These are phyloP conservation scores for Thamnidium elegans DNA, from an alignment of 192 early-diverging fungal genomes.

Conservation along the genomic window DNA sequence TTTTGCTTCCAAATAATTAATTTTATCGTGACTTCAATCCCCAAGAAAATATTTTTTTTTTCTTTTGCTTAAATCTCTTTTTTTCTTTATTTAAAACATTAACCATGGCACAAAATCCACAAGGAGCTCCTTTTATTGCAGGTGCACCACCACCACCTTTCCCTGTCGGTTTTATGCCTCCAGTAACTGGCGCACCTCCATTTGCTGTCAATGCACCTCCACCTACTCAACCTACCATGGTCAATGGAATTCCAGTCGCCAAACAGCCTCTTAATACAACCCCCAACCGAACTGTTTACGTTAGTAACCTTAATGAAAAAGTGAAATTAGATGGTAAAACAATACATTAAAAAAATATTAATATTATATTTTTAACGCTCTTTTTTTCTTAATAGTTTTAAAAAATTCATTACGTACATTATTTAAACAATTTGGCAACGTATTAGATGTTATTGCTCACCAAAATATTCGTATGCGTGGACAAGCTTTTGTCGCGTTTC, in stretches of 20 bases:
- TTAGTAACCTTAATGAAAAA: conserved; percentile 81
- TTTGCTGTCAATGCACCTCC: neutral
- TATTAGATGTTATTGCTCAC: conserved; percentile 80
- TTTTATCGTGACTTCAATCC: too few species aligned
- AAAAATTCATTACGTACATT: conserved; percentile 70
- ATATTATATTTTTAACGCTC: neutral
- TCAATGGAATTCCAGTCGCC: conserved; percentile 34
- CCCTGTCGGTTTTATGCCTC: conserved; percentile 1
- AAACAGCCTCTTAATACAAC: conserved; percentile 62
- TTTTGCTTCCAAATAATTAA: too few species aligned
- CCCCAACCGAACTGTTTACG: conserved; percentile 71
- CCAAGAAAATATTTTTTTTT: neutral
- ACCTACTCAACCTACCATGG: neutral
- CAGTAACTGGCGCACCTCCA: conserved; percentile 4
- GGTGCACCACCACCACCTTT: neutral
- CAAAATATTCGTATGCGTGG: conserved; percentile 82
- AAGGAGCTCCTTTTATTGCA: neutral
- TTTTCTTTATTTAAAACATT: neutral
- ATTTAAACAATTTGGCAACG: conserved; percentile 81
- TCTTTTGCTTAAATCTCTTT: neutral
- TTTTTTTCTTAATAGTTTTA: conserved; percentile 46
- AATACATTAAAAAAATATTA: conserved; percentile 1
- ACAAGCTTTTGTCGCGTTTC: conserved; percentile 91
- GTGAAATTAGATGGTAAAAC: conserved; percentile 55
- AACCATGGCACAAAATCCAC: conserved; percentile 11